These are phyloP conservation scores for Dendrobium huoshanense DNA, from an alignment of 106 monocot species.

Conservation along the genomic window DNA sequence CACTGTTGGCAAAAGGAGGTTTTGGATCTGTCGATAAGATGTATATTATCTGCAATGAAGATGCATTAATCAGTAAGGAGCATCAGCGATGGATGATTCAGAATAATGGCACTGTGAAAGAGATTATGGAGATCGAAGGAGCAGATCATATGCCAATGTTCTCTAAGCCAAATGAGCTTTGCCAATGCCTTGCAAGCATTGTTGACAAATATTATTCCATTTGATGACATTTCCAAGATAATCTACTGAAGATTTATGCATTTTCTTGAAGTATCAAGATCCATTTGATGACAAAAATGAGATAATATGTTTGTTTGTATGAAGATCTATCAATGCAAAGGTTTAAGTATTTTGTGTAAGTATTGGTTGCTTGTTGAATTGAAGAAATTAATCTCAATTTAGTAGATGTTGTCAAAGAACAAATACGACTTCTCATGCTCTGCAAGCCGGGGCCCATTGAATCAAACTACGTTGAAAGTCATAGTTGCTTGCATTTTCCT, in stretches of 20 bases:
- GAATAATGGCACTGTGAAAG: conserved; percentile 15
- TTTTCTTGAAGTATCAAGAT: too few relatives aligned
- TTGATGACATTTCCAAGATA: not conserved
- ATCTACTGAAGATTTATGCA: not conserved
- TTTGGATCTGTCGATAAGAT: conserved; percentile 29
- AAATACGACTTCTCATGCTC: too few relatives aligned
- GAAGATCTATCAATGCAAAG: too few relatives aligned
- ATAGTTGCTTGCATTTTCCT: too few relatives aligned
- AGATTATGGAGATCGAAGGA: conserved; percentile 34
- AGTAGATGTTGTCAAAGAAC: too few relatives aligned
- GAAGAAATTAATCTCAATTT: too few relatives aligned
- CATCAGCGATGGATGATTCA: conserved; percentile 42
- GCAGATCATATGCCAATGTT: conserved; percentile 65
- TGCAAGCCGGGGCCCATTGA: too few relatives aligned
- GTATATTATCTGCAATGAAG: conserved; percentile 36
- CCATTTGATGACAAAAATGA: too few relatives aligned
- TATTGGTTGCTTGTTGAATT: too few relatives aligned
- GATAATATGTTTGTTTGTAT: too few relatives aligned
- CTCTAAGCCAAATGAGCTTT: conserved; percentile 37
- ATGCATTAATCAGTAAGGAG: conserved; percentile 7
- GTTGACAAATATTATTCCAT: not conserved
- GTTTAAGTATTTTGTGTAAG: too few relatives aligned
- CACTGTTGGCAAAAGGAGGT: not conserved
- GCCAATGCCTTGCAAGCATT: conserved; percentile 4
- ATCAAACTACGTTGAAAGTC: too few relatives aligned